phyloP scores from a whole-genome alignment of 805 yeast genomes.

The Phaffomyces thermotolerans region DNA sequence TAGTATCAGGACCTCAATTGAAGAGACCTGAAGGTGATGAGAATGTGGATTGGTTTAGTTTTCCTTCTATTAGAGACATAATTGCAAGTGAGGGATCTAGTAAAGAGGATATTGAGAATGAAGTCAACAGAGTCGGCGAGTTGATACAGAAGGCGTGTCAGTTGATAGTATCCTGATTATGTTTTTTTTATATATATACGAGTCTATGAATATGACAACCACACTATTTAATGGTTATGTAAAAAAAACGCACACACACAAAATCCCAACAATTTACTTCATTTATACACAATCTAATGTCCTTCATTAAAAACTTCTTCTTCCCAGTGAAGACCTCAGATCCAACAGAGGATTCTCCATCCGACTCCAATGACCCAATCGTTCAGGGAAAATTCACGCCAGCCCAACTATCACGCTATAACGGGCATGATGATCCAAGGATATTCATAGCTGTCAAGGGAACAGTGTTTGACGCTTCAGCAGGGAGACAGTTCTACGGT shows the following conservation, averaged over 20 bases:
- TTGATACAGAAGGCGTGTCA: not conserved
- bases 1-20: constrained; percentile 61
- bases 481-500: constrained; percentile 82
- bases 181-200: too few relatives aligned
- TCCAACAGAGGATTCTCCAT: constrained; percentile 12
- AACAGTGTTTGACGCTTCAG: constrained; percentile 74
- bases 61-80: constrained; percentile 73
- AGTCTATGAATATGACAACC: too few relatives aligned
- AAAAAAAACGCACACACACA: too few relatives aligned
- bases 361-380: constrained; percentile 27
- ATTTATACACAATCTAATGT: constrained; percentile 11
- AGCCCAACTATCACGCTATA: constrained; percentile 57
- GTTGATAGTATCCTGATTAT: not conserved
- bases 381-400: constrained; percentile 62
- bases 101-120: constrained; percentile 3
- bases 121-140: constrained; percentile 1
- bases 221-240: too few relatives aligned
- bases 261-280: too few relatives aligned
- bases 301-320: constrained; percentile 21
- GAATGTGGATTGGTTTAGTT: constrained; percentile 50
- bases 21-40: constrained; percentile 42
- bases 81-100: constrained; percentile 25
- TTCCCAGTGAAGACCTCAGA: constrained; percentile 23
- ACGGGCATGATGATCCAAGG: constrained; percentile 73
- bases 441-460: constrained; percentile 87